Percentiles rank a stretch among this genome's conserved stretches.
These are phyloP conservation scores for Liriodendron chinense DNA, from an alignment of 164 flowering plant genomes.

Conservation along the genomic window DNA sequence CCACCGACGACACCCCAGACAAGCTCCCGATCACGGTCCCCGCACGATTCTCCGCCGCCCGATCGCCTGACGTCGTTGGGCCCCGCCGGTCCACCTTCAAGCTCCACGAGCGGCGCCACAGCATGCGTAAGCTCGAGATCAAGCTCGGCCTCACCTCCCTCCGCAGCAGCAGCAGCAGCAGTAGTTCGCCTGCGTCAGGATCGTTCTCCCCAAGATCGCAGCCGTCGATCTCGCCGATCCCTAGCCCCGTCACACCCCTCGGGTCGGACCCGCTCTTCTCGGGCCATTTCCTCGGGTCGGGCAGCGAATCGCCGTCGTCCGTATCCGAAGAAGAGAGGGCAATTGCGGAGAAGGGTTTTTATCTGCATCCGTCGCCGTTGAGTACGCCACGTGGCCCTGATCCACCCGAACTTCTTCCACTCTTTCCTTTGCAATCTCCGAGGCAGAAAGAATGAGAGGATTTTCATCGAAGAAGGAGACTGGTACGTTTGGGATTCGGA, in stretches of 20 bases:
- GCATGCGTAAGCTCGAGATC: conserved; percentile 46
- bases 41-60: conserved; percentile 16
- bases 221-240: conserved; percentile 18
- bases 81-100: conserved; percentile 47
- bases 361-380: conserved; percentile 48
- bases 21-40: conserved; percentile 37
- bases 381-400: conserved; percentile 40
- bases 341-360: conserved; percentile 46
- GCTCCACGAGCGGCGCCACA: conserved; percentile 51
- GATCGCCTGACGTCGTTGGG: conserved; percentile 24
- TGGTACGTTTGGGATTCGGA: neutral
- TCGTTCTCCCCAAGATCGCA: conserved; percentile 14
- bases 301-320: conserved; percentile 32
- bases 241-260: conserved; percentile 49
- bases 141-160: conserved; percentile 38
- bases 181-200: neutral
- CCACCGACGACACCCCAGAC: conserved; percentile 23
- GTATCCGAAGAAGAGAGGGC: conserved; percentile 43
- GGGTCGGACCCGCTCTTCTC: conserved; percentile 30
- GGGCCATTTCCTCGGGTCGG: conserved; percentile 11
- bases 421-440: conserved; percentile 47
- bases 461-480: neutral
- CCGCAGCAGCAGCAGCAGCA: conserved; percentile 11
- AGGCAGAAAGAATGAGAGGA: conserved; percentile 10
- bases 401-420: conserved; percentile 46